A percentile compares a stretch with the other conserved stretches of the same genome.
Evolutionary conservation across 2,329 filamentous ascomycete genomes (phyloP).

Genomic region (Aspergillus neoniger): DNA sequence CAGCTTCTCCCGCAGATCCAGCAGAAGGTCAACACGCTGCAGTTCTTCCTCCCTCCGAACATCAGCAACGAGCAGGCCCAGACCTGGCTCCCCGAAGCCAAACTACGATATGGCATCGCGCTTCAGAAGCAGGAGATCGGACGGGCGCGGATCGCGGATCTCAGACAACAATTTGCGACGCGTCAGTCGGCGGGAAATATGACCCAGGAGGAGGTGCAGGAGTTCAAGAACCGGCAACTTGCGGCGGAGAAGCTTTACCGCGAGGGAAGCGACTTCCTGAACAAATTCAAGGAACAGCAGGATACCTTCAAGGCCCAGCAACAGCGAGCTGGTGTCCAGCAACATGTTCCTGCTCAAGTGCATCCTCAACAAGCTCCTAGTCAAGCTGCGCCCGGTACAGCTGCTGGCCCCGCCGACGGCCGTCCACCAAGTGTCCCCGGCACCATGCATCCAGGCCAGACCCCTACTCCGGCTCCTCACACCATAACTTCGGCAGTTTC

Average conservation of each 20-base stretch:
- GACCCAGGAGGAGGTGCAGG: constrained; percentile 45
- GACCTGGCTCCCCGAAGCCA: constrained; percentile 51
- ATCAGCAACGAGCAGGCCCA: constrained; percentile 47
- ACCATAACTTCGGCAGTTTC: constrained; percentile 53
- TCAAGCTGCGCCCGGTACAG: constrained; percentile 21
- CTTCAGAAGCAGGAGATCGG: constrained; percentile 52
- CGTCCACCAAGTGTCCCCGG: constrained; percentile 28
- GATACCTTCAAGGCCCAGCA: constrained; percentile 46
- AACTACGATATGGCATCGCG: constrained; percentile 49
- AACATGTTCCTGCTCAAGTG: constrained; percentile 17
- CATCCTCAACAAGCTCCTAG: constrained; percentile 23
- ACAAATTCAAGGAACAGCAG: constrained; percentile 52
- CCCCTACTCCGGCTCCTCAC: constrained; percentile 44
- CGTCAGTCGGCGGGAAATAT: constrained; percentile 44
- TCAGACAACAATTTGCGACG: constrained; percentile 42
- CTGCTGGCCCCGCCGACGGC: constrained; percentile 20
- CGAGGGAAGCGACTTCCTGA: constrained; percentile 50
- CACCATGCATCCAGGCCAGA: constrained; percentile 37
- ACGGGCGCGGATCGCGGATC: constrained; percentile 44
- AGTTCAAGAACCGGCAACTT: constrained; percentile 45
- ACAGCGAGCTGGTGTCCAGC: constrained; percentile 28
- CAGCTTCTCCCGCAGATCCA: constrained; percentile 50
- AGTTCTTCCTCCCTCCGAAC: constrained; percentile 49
- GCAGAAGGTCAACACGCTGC: constrained; percentile 47
- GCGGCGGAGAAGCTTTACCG: constrained; percentile 43